A percentile compares a stretch with the other conserved stretches of the same genome.
Conservation (phyloP, 257 asterid species). For the Scutellaria galericulata region DNA sequence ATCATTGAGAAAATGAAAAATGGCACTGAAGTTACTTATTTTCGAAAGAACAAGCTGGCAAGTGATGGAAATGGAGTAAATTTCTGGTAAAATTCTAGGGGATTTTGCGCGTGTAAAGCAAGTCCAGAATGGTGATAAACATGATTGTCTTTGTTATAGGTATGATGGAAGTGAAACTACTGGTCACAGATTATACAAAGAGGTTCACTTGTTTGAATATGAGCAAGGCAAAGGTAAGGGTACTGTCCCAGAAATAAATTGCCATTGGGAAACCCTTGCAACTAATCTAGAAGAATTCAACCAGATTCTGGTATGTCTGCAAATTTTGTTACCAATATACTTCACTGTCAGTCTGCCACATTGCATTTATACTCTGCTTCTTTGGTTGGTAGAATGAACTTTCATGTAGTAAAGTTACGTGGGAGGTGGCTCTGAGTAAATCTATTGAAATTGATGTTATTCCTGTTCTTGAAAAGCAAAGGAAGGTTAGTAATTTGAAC, state of each 20-base stretch:
- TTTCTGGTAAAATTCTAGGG: conserved; percentile 61
- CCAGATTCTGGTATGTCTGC: conserved; percentile 61
- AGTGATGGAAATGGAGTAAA: conserved; percentile 63
- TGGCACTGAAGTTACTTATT: conserved; percentile 54
- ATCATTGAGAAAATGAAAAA: conserved; percentile 58
- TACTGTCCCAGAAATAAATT: conserved; percentile 39
- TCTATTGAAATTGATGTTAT: conserved; percentile 57
- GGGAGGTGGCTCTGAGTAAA: conserved; percentile 68
- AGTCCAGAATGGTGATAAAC: conserved; percentile 28
- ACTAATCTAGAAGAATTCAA: conserved; percentile 79
- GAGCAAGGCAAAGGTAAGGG: conserved; percentile 42
- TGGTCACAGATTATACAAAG: conserved; percentile 89
- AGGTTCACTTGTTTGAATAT: conserved; percentile 46
- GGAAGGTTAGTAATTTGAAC: conserved; percentile 60
- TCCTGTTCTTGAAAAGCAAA: conserved; percentile 72
- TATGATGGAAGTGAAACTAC: conserved; percentile 68
- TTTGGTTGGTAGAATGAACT: conserved; percentile 58
- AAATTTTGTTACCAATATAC: conserved; percentile 25
- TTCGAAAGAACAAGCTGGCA: conserved; percentile 72
- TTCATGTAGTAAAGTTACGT: conserved; percentile 57
- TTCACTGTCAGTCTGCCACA: conserved; percentile 19
- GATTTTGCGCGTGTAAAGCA: conserved; percentile 19
- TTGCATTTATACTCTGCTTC: conserved; percentile 35
- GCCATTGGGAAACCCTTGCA: conserved; percentile 88
- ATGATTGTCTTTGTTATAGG: conserved; percentile 52